Conservation (phyloP, 148 eudicot species). For the Selenicereus undatus region DNA sequence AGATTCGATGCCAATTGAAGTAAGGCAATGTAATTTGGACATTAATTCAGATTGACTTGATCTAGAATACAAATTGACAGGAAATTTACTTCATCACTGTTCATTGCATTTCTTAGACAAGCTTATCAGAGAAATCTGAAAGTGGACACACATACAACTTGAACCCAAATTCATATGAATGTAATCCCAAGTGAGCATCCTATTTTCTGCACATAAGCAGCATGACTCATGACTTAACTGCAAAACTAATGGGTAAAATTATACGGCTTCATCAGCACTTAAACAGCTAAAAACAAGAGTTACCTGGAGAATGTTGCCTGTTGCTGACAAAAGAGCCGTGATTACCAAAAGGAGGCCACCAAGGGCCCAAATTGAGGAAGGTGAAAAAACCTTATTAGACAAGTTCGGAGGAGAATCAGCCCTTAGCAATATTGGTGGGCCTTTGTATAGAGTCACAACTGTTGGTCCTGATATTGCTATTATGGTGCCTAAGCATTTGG, state of each 20-base stretch:
- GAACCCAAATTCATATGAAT: neutral
- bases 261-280: neutral
- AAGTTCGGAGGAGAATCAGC: slow-evolving; percentile 13
- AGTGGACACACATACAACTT: neutral
- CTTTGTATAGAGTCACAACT: slow-evolving; percentile 47
- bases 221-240: neutral
- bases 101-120: neutral
- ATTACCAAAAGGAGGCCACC: slow-evolving; percentile 46
- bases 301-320: slow-evolving; percentile 53
- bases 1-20: neutral
- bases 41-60: too few relatives aligned
- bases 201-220: neutral
- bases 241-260: neutral
- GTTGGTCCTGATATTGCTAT: slow-evolving; percentile 55
- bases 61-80: neutral
- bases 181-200: neutral
- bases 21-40: neutral
- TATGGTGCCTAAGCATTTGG: slow-evolving; percentile 48
- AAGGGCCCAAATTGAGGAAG: slow-evolving; percentile 44
- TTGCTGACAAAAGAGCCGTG: slow-evolving; percentile 36
- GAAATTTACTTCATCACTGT: neutral
- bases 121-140: neutral
- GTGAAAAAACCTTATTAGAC: slow-evolving; percentile 25
- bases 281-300: neutral
- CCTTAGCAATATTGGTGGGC: slow-evolving; percentile 32